Evolutionary conservation across 2,329 filamentous ascomycete species (phyloP).

Genomic region (Aplosporella prunicola): DNA sequence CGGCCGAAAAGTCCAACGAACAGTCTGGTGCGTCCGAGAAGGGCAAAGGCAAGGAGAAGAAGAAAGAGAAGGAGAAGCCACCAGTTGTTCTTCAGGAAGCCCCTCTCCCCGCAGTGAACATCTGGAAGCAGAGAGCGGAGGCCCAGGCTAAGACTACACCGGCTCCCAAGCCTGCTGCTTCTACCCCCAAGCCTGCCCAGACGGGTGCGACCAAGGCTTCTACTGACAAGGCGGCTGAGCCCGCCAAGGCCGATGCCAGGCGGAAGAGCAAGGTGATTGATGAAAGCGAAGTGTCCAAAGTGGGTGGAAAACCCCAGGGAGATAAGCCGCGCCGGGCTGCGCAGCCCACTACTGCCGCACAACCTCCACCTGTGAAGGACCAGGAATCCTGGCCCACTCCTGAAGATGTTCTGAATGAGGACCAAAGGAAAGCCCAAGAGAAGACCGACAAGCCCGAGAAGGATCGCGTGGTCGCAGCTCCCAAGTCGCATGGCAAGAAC

Average conservation of each 20-base stretch:
- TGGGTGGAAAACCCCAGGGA: constrained; percentile 17
- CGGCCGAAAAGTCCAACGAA: constrained; percentile 51
- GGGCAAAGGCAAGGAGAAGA: constrained; percentile 37
- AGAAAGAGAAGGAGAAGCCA: constrained; percentile 47
- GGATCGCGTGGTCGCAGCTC: constrained; percentile 44
- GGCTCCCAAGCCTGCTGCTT: constrained; percentile 23
- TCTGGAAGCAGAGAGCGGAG: constrained; percentile 75
- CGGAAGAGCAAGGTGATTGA: constrained; percentile 19
- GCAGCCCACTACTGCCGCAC: constrained; percentile 10
- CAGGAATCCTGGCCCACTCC: constrained; percentile 83
- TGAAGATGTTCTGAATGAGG: constrained; percentile 65
- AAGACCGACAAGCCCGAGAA: constrained; percentile 55
- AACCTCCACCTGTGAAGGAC: constrained; percentile 59
- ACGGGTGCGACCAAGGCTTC: constrained; percentile 16
- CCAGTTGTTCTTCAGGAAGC: constrained; percentile 65
- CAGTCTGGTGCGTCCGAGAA: constrained; percentile 20
- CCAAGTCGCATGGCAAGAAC: constrained; percentile 56
- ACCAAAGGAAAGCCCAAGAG: constrained; percentile 61
- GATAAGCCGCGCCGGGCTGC: constrained; percentile 22
- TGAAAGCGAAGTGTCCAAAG: not conserved
- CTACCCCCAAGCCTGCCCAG: constrained; percentile 7
- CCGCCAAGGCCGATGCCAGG: constrained; percentile 3
- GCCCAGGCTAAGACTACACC: constrained; percentile 35
- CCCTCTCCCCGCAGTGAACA: constrained; percentile 72
- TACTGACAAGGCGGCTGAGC: constrained; percentile 10